Base-by-base conservation (phyloP, 106 monocot genomes). In the Agapanthus africanus region DNA sequence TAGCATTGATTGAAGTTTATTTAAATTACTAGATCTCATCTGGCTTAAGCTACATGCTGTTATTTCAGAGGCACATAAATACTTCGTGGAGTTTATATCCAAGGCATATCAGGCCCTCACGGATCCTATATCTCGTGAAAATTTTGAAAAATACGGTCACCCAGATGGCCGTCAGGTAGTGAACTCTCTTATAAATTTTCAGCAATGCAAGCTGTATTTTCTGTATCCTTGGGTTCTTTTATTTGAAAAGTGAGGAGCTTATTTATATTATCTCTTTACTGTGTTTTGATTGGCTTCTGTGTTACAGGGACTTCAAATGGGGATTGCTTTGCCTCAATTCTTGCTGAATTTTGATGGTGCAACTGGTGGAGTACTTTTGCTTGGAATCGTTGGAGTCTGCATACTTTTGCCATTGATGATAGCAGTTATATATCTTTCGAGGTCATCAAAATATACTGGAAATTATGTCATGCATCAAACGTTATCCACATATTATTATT, bases 91-190 rank as follows among this genome's bases (percentile, higher is more conserved):
- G 14, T 75, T 61, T 49, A 75, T 75, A 41, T 75, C 75, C 7
- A 75, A 75, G 46, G 75, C 75, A 26, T 75, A 75, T 36, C 75
- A 75, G 47, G 68, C 75, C 41, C 67, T 75, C 51, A 75, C 68
- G 22, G 75, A 75, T 68, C 75, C 75, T 46, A 46, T 68, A 46
- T 75, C 75, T 56, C 91, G 95, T 33, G 91, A 86, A 72, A 95
- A 95, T 71, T 95, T 78, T 82, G 91, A 88, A 63, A 95, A 88
- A 65, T 91, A 85, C 79, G 95, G 95, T 19, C 95, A 95, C 54
- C 95, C 95, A 30, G 95, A 95, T 86, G 95, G 95, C 11, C 83
- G 88, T 18, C 95, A 91, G 95, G 95, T 95, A 76, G 49, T 32
- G n/a, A 59, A 42, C 42, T 30, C 66, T 66, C 30, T 44, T 41